Base-by-base conservation (phyloP, 257 asterid genomes). In the Nemophila menziesii region DNA sequence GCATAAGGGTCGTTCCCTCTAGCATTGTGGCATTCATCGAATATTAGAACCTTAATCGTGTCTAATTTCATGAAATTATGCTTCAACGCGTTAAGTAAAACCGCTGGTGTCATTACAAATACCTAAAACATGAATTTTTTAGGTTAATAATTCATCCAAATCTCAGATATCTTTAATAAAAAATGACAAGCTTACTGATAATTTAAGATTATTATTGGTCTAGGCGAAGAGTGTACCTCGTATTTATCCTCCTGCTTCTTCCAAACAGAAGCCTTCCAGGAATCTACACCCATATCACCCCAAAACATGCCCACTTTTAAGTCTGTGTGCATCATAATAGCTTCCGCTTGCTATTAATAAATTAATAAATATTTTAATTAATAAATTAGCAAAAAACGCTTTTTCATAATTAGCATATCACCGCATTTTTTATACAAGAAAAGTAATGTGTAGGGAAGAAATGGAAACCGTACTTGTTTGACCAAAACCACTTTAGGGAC, bases 21-120 rank as follows among this genome's bases (percentile, higher is more conserved):
- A 11, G 97, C 92, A 44, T 86, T 65, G 55, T 86, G 93, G 53
- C 92, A 87, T 69, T 87, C 97, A 52, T 87, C 95, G 36, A 82
- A 83, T 51, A 83, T 69, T 23, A 87, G 61, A 62, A 78, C 86
- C 61, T 75, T 83, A 20, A 87, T 75, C 58, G 58, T 65, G 16
- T 70, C 69, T 24, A 87, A 58, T 17, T 60, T 65, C 55, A 87
- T 4, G 54, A 58, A 75, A 38, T 64, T 56, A 43, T 62, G 80
- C 78, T 89, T 75, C 80, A 83, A 64, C 18, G 93, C 95, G 55
- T 64, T 52, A 27, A 83, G 86, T 69, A 87, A 54, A 53, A 87
- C 73, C 4, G 59, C 73, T 5, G 93, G 93, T 10, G 97, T 83
- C 97, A 87, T 80, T 13, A 87, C 92, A 64, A 87, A 85, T 66